Conservation (phyloP, 2,329 filamentous ascomycete species). For the Dactylellina parvicollis region DNA sequence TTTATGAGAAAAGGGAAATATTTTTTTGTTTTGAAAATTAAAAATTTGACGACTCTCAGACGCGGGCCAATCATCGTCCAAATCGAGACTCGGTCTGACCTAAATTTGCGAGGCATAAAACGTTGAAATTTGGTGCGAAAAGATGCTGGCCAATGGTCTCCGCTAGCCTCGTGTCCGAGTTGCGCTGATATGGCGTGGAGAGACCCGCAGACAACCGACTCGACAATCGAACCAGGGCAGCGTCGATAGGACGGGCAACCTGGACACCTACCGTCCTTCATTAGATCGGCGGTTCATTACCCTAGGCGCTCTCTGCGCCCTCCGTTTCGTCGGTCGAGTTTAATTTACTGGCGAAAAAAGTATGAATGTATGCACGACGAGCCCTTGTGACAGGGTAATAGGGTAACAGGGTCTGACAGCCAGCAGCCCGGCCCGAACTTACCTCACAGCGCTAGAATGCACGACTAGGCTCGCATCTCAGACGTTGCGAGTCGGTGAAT, state of each 20-base stretch:
- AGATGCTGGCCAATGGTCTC: slow-evolving; percentile 33
- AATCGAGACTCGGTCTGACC: not conserved
- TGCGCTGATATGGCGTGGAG: slow-evolving; percentile 36
- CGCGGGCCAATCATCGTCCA: slow-evolving; percentile 18
- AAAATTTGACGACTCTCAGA: no score
- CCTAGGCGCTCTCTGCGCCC: slow-evolving; percentile 43
- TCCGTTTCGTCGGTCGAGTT: slow-evolving; percentile 31
- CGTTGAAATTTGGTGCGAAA: slow-evolving; percentile 27
- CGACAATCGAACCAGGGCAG: slow-evolving; percentile 27
- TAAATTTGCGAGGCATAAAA: slow-evolving; percentile 11
- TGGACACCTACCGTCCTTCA: slow-evolving; percentile 24
- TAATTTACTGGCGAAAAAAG: slow-evolving; percentile 49
- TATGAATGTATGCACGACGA: no score
- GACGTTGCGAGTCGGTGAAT: slow-evolving; percentile 22
- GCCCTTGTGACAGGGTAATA: slow-evolving; percentile 55
- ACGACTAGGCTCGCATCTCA: slow-evolving; percentile 22
- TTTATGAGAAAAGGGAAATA: no score
- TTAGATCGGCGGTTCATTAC: slow-evolving; percentile 51
- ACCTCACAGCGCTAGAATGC: slow-evolving; percentile 28
- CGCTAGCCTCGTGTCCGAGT: slow-evolving; percentile 5
- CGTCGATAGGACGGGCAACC: slow-evolving; percentile 50
- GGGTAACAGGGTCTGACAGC: slow-evolving; percentile 44
- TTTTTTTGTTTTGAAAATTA: no score
- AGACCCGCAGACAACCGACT: slow-evolving; percentile 23
- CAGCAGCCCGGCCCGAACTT: slow-evolving; percentile 50